phyloP scores from a whole-genome alignment of 352 stramenopile species.

The Globisporangium paddicum region DNA sequence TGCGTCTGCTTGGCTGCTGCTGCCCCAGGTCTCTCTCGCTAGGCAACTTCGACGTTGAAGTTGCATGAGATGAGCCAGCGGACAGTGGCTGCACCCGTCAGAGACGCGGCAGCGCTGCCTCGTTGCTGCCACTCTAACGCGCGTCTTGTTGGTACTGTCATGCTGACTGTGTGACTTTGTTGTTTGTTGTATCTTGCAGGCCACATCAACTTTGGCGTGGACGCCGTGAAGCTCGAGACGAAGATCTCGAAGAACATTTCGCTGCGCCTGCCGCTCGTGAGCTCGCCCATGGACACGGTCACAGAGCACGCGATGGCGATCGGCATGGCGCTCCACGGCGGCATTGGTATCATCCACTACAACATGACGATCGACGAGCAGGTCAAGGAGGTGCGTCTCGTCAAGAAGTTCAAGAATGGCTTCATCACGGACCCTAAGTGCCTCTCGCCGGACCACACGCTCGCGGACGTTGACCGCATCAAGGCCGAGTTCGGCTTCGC shows the following conservation, averaged over 20 bases:
- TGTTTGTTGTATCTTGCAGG: slow-evolving; percentile 17
- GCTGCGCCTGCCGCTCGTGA: slow-evolving; percentile 95
- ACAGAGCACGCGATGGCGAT: slow-evolving; percentile 99
- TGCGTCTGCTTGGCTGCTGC: neutral
- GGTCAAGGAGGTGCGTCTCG: slow-evolving; percentile 89
- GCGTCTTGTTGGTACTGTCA: neutral
- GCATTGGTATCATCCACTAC: slow-evolving; percentile 99
- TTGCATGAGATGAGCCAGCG: slow-evolving; percentile 8
- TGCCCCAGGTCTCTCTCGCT: neutral
- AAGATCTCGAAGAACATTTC: slow-evolving; percentile 94
- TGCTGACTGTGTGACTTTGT: slow-evolving; percentile 1
- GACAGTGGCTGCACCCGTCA: slow-evolving; percentile 1
- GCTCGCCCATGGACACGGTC: slow-evolving; percentile 99
- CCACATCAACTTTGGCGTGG: slow-evolving; percentile 93
- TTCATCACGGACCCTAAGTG: slow-evolving; percentile 99
- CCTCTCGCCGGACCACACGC: slow-evolving; percentile 93
- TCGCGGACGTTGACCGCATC: slow-evolving; percentile 94
- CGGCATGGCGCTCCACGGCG: slow-evolving; percentile 98
- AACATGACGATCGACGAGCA: slow-evolving; percentile 99
- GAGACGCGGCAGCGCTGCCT: slow-evolving; percentile 1
- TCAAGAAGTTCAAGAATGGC: slow-evolving; percentile 99
- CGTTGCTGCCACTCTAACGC: neutral
- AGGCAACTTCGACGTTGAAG: slow-evolving; percentile 15
- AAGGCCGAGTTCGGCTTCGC: slow-evolving; percentile 97
- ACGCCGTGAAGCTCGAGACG: slow-evolving; percentile 94